These are phyloP conservation scores for Ceratocystis huliohia DNA, from an alignment of 2,329 filamentous ascomycete genomes.

Conservation along the genomic window DNA sequence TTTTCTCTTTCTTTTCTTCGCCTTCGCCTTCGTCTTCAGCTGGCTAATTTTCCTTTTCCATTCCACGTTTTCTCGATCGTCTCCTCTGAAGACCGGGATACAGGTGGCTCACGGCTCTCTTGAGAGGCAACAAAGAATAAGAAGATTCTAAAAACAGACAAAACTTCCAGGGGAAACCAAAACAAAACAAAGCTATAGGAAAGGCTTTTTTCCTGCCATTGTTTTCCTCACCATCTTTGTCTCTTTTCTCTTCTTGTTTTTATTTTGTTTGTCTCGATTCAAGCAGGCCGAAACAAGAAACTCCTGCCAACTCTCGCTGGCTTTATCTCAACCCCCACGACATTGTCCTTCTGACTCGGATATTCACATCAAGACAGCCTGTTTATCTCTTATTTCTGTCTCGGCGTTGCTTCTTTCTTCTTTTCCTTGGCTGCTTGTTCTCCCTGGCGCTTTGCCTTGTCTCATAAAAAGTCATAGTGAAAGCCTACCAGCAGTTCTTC, in stretches of 20 bases:
- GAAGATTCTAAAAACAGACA: no score
- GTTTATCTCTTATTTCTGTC: background rate
- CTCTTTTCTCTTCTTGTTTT: background rate
- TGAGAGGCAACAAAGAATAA: no score
- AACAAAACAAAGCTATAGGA: no score
- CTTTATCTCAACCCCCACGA: background rate
- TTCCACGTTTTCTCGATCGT: no score
- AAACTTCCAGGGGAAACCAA: no score
- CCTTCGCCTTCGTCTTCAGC: background rate
- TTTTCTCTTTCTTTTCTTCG: background rate
- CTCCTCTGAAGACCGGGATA: no score
- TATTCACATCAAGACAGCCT: conserved; percentile 4
- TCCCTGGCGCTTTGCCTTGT: background rate
- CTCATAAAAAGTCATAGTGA: background rate
- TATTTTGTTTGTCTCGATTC: background rate
- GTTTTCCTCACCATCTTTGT: background rate
- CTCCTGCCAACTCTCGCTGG: background rate
- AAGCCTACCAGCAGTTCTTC: background rate
- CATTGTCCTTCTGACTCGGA: background rate
- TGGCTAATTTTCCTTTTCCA: no score
- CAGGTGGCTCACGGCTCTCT: no score
- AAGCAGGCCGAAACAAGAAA: background rate
- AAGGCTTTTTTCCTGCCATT: background rate
- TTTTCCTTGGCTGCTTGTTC: background rate
- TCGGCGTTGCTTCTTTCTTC: background rate